phyloP scores from a whole-genome alignment of 2,329 filamentous ascomycete species.

The Fusarium tupiense region DNA sequence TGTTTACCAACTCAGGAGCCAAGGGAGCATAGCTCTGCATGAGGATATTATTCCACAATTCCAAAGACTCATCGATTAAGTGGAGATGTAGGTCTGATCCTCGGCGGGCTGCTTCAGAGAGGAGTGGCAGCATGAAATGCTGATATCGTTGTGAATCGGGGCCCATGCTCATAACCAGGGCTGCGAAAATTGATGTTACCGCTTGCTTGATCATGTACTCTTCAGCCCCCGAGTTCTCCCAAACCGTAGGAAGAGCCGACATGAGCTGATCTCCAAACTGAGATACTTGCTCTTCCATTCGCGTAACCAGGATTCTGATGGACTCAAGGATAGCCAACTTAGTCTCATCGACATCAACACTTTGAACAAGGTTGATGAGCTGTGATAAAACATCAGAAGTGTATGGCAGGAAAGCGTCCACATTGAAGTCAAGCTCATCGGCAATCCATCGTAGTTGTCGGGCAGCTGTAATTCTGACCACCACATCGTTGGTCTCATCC shows the following conservation, averaged over 20 bases:
- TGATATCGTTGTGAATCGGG: constrained; percentile 82
- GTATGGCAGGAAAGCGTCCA: constrained; percentile 79
- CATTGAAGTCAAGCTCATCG: constrained; percentile 84
- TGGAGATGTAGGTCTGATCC: constrained; percentile 81
- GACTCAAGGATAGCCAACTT: constrained; percentile 92
- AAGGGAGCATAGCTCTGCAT: constrained; percentile 71
- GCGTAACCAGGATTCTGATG: constrained; percentile 80
- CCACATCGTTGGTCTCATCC: constrained; percentile 85
- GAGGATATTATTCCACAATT: constrained; percentile 84
- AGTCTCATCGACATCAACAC: constrained; percentile 84
- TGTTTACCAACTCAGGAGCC: constrained; percentile 67
- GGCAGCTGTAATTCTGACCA: constrained; percentile 91
- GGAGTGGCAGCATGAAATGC: constrained; percentile 80
- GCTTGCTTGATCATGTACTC: constrained; percentile 95
- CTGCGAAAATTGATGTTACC: constrained; percentile 85
- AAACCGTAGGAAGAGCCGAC: constrained; percentile 79
- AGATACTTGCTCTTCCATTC: constrained; percentile 78
- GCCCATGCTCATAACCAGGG: constrained; percentile 87
- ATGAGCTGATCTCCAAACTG: constrained; percentile 84
- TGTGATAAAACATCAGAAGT: constrained; percentile 77
- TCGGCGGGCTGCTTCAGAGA: constrained; percentile 81
- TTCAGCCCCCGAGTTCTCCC: constrained; percentile 81
- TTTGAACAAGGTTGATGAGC: constrained; percentile 80
- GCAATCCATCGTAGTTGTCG: constrained; percentile 83
- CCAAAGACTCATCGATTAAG: constrained; percentile 89